Percentiles rank a stretch among this genome's conserved stretches.
Conservation (phyloP, 257 asterid species). For the Ehretia macrophylla region DNA sequence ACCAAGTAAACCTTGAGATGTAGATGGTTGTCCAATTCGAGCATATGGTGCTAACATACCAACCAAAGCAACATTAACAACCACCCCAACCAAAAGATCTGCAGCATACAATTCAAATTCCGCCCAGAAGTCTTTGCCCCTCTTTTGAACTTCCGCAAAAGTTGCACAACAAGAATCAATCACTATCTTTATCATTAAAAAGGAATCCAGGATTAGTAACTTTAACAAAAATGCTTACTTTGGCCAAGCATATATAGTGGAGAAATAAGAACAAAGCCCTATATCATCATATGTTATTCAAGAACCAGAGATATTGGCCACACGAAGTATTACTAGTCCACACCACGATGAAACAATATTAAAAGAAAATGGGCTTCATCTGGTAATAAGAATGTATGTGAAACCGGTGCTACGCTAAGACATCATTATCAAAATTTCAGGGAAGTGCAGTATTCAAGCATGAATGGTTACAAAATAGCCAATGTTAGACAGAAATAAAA, state of each 20-base stretch:
- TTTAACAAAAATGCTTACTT: background rate
- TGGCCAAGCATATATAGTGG: no score
- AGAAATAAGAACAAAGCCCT: no score
- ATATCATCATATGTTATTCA: no score
- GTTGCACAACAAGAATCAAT: constrained; percentile 97
- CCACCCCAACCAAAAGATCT: constrained; percentile 90
- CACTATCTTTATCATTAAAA: constrained; percentile 53
- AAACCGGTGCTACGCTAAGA: no score
- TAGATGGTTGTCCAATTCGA: constrained; percentile 65
- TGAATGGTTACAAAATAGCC: background rate
- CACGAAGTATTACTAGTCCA: no score
- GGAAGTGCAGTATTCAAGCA: no score
- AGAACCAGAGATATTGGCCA: no score
- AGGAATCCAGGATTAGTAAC: constrained; percentile 1
- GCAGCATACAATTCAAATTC: constrained; percentile 92
- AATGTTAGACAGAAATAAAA: background rate
- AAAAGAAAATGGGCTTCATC: no score
- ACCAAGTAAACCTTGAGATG: constrained; percentile 67
- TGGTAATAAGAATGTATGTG: no score
- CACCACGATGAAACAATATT: no score
- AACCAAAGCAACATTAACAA: constrained; percentile 92
- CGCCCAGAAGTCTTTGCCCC: constrained; percentile 97
- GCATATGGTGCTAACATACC: constrained; percentile 97
- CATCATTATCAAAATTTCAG: no score
- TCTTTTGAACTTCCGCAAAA: constrained; percentile 90